Evolutionary conservation across 345 rosid genomes (phyloP).

Genomic region (Salix koriyanagi): DNA sequence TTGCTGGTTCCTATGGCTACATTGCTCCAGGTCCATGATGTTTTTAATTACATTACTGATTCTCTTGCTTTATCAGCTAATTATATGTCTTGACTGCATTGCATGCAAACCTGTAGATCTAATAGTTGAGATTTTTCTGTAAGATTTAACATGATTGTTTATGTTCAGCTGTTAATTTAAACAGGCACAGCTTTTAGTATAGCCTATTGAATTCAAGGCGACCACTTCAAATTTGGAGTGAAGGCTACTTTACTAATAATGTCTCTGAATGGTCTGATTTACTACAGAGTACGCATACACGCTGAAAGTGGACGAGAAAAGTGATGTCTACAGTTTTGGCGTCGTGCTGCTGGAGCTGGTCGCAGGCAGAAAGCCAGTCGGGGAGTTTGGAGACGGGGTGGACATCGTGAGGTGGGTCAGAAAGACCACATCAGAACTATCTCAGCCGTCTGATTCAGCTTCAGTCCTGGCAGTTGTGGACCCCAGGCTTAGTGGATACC

Average conservation of each 20-base stretch:
- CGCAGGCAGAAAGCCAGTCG: conserved; percentile 80
- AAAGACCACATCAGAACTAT: conserved; percentile 57
- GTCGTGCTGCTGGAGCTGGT: conserved; percentile 79
- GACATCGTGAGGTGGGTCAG: conserved; percentile 92
- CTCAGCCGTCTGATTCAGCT: conserved; percentile 64
- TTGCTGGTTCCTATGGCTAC: conserved; percentile 94
- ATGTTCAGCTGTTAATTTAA: too few species aligned
- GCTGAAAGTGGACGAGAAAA: conserved; percentile 79
- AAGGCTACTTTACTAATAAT: background rate
- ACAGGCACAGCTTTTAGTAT: background rate
- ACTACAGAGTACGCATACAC: conserved; percentile 81
- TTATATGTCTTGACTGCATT: background rate
- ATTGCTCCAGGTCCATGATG: conserved; percentile 74
- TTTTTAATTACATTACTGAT: background rate
- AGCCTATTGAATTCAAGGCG: background rate
- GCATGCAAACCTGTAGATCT: background rate
- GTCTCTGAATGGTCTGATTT: background rate
- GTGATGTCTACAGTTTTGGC: conserved; percentile 91
- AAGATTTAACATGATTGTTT: too few species aligned
- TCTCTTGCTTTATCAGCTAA: background rate
- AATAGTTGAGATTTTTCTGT: too few species aligned
- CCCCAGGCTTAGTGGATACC: conserved; percentile 57
- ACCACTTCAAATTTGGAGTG: background rate
- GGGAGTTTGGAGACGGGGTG: conserved; percentile 93
- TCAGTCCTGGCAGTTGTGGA: conserved; percentile 62